These are phyloP conservation scores for Pseudomassariella vexata DNA, from an alignment of 2,329 filamentous ascomycete species.

Conservation along the genomic window DNA sequence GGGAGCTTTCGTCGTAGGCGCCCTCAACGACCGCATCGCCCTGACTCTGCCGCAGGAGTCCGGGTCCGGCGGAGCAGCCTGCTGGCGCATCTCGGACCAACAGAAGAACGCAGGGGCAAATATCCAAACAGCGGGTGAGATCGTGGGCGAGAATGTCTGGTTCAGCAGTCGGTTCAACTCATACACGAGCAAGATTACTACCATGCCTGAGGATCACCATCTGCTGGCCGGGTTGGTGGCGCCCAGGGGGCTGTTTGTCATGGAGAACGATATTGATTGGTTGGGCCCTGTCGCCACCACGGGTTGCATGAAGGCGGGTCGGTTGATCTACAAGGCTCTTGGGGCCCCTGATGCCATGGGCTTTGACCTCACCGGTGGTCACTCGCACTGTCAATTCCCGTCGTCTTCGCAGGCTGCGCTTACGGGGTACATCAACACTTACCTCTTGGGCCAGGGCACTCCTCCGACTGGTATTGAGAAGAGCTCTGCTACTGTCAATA, in stretches of 20 bases:
- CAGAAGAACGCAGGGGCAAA: slow-evolving; percentile 47
- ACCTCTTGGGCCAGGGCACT: slow-evolving; percentile 33
- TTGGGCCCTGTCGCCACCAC: slow-evolving; percentile 50
- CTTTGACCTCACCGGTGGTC: slow-evolving; percentile 48
- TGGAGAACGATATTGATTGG: slow-evolving; percentile 57
- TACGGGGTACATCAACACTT: slow-evolving; percentile 49
- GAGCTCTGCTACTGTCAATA: slow-evolving; percentile 30
- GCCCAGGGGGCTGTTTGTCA: slow-evolving; percentile 47
- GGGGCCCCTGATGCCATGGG: slow-evolving; percentile 51
- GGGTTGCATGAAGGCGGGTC: slow-evolving; percentile 50
- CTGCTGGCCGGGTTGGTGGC: slow-evolving; percentile 50
- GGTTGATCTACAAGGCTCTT: slow-evolving; percentile 47
- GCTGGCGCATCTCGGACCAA: slow-evolving; percentile 51
- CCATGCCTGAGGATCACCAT: slow-evolving; percentile 53
- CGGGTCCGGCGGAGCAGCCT: slow-evolving; percentile 54
- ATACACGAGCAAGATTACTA: slow-evolving; percentile 39
- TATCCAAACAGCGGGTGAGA: slow-evolving; percentile 55
- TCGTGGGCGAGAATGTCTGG: slow-evolving; percentile 58
- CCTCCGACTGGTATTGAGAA: slow-evolving; percentile 29
- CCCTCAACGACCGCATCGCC: slow-evolving; percentile 52
- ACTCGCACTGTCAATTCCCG: slow-evolving; percentile 52
- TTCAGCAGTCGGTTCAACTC: slow-evolving; percentile 50
- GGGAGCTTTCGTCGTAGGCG: slow-evolving; percentile 56
- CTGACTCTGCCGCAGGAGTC: slow-evolving; percentile 59
- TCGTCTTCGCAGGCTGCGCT: slow-evolving; percentile 44